Percentiles rank a stretch among this genome's conserved stretches.
Evolutionary conservation across 2,329 filamentous ascomycete species (phyloP).

Genomic region (Diaporthe sp.): DNA sequence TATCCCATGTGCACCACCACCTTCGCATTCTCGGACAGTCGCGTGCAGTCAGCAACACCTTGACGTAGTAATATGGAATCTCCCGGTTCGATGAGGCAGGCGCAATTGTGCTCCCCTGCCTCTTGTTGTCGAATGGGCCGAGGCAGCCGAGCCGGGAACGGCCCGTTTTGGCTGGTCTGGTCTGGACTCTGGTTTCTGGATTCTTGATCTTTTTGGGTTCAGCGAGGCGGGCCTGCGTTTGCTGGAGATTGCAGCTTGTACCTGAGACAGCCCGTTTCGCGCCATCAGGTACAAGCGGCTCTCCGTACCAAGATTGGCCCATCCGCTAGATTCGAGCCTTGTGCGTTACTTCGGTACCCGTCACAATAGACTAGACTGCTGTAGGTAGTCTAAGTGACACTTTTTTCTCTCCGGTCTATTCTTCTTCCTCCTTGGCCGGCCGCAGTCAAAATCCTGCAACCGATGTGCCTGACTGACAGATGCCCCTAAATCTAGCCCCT

Average conservation of each 20-base stretch:
- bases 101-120: not conserved
- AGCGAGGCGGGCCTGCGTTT: not conserved
- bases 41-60: not conserved
- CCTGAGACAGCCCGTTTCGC: slow-evolving; percentile 8
- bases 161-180: slow-evolving; percentile 26
- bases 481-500: slow-evolving; percentile 28
- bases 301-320: slow-evolving; percentile 17
- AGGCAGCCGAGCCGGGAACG: slow-evolving; percentile 31
- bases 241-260: slow-evolving; percentile 23
- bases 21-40: not conserved
- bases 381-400: too few species aligned
- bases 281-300: not conserved
- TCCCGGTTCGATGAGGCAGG: not conserved
- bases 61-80: slow-evolving; percentile 14
- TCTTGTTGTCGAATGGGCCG: not conserved
- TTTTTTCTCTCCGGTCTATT: not conserved
- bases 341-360: not conserved
- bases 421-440: not conserved
- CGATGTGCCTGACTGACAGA: slow-evolving; percentile 26
- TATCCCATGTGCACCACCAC: not conserved
- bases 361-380: not conserved
- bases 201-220: not conserved
- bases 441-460: too few species aligned
- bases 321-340: slow-evolving; percentile 1
- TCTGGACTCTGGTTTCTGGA: not conserved